A percentile compares a stretch with the other conserved stretches of the same genome.
phyloP scores from a whole-genome alignment of 2,329 filamentous ascomycete species.

The Sarocladiaceae sp. region DNA sequence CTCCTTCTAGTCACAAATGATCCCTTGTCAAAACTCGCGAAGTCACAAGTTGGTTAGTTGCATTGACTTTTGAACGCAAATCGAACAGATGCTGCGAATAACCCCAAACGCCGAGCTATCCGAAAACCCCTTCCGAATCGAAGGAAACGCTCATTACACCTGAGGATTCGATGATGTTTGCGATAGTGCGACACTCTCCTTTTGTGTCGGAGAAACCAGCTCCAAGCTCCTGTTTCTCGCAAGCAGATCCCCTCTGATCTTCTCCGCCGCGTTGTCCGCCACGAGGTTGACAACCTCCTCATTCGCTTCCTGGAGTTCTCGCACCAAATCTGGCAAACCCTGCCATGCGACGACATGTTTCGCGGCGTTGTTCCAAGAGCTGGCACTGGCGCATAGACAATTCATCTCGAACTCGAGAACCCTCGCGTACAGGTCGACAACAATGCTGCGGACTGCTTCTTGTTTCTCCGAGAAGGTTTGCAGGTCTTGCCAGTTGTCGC shows the following conservation, averaged over 20 bases:
- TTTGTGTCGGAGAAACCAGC: not conserved
- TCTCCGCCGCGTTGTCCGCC: slow-evolving; percentile 11
- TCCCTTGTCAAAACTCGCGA: no score
- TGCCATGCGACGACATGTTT: slow-evolving; percentile 33
- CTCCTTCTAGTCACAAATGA: no score
- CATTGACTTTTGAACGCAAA: no score
- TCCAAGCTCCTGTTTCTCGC: not conserved
- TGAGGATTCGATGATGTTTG: not conserved
- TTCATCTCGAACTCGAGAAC: slow-evolving; percentile 36
- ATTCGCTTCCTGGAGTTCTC: slow-evolving; percentile 23
- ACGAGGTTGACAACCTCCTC: slow-evolving; percentile 19
- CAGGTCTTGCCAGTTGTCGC: slow-evolving; percentile 7
- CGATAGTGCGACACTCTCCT: not conserved
- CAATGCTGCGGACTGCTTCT: slow-evolving; percentile 12
- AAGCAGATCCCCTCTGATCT: not conserved
- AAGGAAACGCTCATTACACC: no score
- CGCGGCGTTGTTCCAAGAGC: slow-evolving; percentile 30
- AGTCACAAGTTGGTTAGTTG: no score
- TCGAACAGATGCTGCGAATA: no score
- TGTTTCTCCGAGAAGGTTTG: slow-evolving; percentile 16
- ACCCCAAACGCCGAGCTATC: no score
- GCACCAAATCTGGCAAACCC: slow-evolving; percentile 22
- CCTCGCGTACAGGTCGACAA: slow-evolving; percentile 25
- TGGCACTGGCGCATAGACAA: slow-evolving; percentile 32
- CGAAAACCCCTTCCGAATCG: no score